Evolutionary conservation across 306 rosid genomes (phyloP), one percentile per base, ranked within the genome.

Genomic region (Oxytropis ochrocephala): DNA sequence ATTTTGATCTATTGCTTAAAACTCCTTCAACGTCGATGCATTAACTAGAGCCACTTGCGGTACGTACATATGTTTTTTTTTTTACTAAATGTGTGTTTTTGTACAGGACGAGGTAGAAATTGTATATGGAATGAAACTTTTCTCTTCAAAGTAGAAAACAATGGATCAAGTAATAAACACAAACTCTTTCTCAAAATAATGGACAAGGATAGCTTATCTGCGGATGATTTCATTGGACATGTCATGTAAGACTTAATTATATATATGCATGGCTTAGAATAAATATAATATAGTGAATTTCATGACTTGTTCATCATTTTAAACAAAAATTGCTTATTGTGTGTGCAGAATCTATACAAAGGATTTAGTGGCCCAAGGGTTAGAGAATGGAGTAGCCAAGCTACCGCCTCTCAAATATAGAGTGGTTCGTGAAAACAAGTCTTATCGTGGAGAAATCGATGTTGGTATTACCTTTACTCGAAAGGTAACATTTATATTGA

Each of bases 121-220:
- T 88, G 88, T 0, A 60, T 61, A 11, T 92, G 97, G 97, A 83
- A 92, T 11, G 92, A 92, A 80, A 87, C 55, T 30, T 84, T 85
- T 44, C 41, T 48, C 2, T 87, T 89, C 60, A 74, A 75, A 64
- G 95, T 69, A 1, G 91, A 89, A 24, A 84, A 81, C 17, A 83
- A 86, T 3, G 92, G 75, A 39, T 51, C 81, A 10, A 78, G 87
- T 0, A 35, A 76, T 11, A 77, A 55, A 21, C 58, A 70, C 77
- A 92, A 85, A 51, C 43, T 92, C 63, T 51, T 74, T 62, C 78
- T 92, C 75, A 89, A 89, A 18, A 79, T 92, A 72, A 64, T 87
- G 85, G 98, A 89, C 64, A 78, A 87, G 55, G 96, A 89, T 82
- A 77, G 46, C 9, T 32, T 24, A 24, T 24, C 29, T 24, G 29